Base-by-base conservation (phyloP, 164 flowering plant species). In the Stephania japonica region DNA sequence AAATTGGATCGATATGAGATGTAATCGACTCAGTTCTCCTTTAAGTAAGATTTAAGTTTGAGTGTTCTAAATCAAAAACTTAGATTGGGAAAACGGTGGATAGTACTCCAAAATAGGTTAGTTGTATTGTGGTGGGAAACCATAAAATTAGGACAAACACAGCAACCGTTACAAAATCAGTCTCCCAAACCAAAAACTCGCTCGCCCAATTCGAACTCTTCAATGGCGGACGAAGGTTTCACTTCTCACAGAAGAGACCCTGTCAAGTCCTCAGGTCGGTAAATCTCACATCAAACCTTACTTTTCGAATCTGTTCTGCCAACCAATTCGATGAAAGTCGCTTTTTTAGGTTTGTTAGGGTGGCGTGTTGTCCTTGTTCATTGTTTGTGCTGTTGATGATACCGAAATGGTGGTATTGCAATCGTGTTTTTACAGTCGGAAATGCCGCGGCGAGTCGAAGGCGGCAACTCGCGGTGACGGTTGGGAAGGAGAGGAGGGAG, bases 401-500 rank as follows among this genome's bases (percentile, higher is more conserved):
- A 65, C 18, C 27, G 44, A 42, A 41, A 23, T 47, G 50, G 19
- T 76, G 14, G 64, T 18, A 66, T 21, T 56, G 7, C 8, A 19
- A 18, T 65, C 23, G 67, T 26, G 68, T 68, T 74, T 38, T 72
- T 4, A 25, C 80, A 95, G 99, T 91, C 72, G 93, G 97, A 67
- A 87, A 75, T 75, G 82, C 78, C 42, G 99, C 99, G 67, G 89
- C 87, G 11, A 81, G 83, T 41, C 73, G 91, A 73, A 82, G 99
- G 77, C 81, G 94, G 74, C 90, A 87, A 76, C 85, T 85, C 73
- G 99, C 98, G 2, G 88, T 89, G 25, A 73, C 88, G 7, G 87
- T 93, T 43, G 88, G 90, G 41, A 95, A 93, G 71, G 99, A 95
- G 77, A 86, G 97, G 76, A 83, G 98, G 75, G 98, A 91, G 38